Conservation (phyloP, 805 yeast species). For the Yamadazyma akitaensis region DNA sequence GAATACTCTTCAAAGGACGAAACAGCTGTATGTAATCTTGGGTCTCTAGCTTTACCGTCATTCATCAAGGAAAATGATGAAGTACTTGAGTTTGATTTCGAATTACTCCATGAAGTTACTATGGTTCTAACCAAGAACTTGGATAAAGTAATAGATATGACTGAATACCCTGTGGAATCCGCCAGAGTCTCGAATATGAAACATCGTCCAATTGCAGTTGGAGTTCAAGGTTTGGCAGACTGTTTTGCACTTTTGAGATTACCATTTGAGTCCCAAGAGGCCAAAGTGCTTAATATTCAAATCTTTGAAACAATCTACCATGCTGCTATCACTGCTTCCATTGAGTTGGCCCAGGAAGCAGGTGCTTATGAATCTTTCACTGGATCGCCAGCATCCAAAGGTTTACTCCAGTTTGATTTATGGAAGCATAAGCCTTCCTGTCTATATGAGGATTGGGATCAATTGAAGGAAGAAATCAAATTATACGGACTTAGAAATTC, state of each 20-base stretch:
- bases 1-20: constrained; percentile 91
- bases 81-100: constrained; percentile 62
- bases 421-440: constrained; percentile 81
- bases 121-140: constrained; percentile 78
- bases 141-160: constrained; percentile 79
- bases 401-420: constrained; percentile 79
- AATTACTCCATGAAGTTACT: constrained; percentile 67
- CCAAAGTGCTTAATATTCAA: constrained; percentile 71
- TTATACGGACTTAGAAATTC: constrained; percentile 82
- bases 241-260: constrained; percentile 72
- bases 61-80: constrained; percentile 45
- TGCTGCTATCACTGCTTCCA: constrained; percentile 84
- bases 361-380: constrained; percentile 72
- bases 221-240: constrained; percentile 98
- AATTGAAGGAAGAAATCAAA: constrained; percentile 55
- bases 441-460: constrained; percentile 79
- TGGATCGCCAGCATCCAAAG: constrained; percentile 91
- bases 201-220: constrained; percentile 93
- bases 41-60: constrained; percentile 84
- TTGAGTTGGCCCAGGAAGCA: constrained; percentile 65
- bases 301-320: constrained; percentile 96
- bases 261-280: constrained; percentile 83
- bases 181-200: constrained; percentile 74
- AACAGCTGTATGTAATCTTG: constrained; percentile 93
- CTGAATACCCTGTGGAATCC: constrained; percentile 76